Base-by-base conservation (phyloP, 2,329 filamentous ascomycete species). In the Diaporthe sp. region DNA sequence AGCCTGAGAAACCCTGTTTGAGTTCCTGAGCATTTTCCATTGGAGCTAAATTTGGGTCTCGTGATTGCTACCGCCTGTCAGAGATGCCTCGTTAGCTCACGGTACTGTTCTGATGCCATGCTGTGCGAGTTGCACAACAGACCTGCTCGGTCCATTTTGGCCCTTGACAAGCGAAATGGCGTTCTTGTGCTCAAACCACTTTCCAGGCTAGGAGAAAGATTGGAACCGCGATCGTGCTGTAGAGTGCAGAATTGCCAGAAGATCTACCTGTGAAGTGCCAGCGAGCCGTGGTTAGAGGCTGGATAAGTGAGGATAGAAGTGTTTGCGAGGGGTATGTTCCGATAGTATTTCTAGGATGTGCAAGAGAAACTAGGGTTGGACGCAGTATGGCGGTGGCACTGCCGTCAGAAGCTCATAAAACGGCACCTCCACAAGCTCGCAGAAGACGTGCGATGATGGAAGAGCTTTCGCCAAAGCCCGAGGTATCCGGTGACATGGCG, bases 131-230 rank as follows among this genome's bases (percentile, higher is more conserved):
- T 37, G 10, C 72, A 72, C 72, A 58, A 31, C 75, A 76, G 60
- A 13, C 10, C 44, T 72, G 44, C 17, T 67, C 37, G 39, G 72
- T 55, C 67, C 53, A 68, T 61, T 71, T 75, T 72, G 44, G 37
- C 25, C 60, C 72, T 72, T 55, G 72, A 61, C 67, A 76, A 76
- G 75, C 75, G 75, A 76, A 65, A 55, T 76, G 75, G 75, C 72
- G 75, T 60, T 49, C 15, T 75, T 67, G 57, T 47, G 42, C 28
- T 67, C 72, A 55, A 61, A 47, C 17, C 9, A n/a, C 10, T 37
- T 28, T 51, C 58, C 60, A 75, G 60, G 25, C 60, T 31, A 61
- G 49, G 58, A 31, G 22, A 7, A 37, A 17, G 13, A 2, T 25
- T 17, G 28, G 57, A 25, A 31, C 17, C 4, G 34, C 15, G 17